phyloP scores from a whole-genome alignment of 2,329 filamentous ascomycete species.

The Ophiostoma tasmaniense region DNA sequence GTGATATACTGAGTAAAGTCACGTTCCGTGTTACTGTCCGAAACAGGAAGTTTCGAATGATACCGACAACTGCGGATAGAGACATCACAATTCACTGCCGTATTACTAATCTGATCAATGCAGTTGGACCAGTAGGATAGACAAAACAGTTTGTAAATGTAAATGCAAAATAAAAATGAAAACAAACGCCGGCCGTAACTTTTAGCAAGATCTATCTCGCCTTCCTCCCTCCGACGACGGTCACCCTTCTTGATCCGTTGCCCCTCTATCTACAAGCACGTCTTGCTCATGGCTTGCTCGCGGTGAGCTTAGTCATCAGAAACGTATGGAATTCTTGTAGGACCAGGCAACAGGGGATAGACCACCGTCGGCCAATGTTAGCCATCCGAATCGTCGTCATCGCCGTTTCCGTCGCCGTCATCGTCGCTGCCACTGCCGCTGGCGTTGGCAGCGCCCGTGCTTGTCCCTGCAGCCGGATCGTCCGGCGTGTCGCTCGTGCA shows the following conservation, averaged over 20 bases:
- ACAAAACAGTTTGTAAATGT: neutral
- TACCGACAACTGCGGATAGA: no score
- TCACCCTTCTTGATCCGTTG: constrained; percentile 55
- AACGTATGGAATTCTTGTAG: constrained; percentile 31
- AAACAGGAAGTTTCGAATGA: constrained; percentile 2
- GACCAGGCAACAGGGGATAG: constrained; percentile 60
- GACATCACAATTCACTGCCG: no score
- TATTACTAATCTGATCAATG: neutral
- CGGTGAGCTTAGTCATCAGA: neutral
- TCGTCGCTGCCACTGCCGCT: neutral
- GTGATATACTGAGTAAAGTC: neutral
- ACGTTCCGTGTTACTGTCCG: neutral
- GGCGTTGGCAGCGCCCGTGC: neutral
- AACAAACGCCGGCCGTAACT: neutral
- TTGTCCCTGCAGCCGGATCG: neutral
- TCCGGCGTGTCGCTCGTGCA: constrained; percentile 16
- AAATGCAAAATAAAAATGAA: neutral
- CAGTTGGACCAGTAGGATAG: neutral
- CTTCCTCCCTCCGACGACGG: constrained; percentile 37
- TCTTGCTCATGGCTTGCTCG: neutral
- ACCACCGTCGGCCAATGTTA: constrained; percentile 49
- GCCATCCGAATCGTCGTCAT: constrained; percentile 60
- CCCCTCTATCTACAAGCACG: constrained; percentile 44
- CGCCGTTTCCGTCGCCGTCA: constrained; percentile 38
- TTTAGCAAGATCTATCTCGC: neutral